phyloP scores from a whole-genome alignment of 495 filamentous ascomycete genomes.

The Penicillium bovifimosum region DNA sequence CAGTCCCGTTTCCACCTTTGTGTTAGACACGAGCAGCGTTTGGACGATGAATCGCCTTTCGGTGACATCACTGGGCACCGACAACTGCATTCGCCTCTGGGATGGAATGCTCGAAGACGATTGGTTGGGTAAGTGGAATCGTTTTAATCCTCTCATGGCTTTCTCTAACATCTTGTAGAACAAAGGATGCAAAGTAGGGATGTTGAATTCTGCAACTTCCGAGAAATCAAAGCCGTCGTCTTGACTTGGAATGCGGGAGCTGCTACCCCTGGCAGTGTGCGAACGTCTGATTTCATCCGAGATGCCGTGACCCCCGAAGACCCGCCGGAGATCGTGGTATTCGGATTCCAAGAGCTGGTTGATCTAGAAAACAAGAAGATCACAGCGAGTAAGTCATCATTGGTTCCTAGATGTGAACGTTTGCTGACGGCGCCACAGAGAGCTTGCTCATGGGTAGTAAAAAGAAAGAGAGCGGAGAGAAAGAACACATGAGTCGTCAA shows the following conservation, averaged over 20 bases:
- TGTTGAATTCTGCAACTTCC: conserved; percentile 74
- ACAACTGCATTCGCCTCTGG: conserved; percentile 82
- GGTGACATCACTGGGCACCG: conserved; percentile 82
- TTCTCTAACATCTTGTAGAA: conserved; percentile 47
- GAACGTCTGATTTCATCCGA: conserved; percentile 71
- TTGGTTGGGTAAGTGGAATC: conserved; percentile 62
- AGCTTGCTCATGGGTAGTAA: conserved; percentile 61
- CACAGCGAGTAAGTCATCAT: conserved; percentile 68
- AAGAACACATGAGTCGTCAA: conserved; percentile 94
- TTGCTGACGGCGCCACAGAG: conserved; percentile 41
- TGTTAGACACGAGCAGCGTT: conserved; percentile 73
- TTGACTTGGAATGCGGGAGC: conserved; percentile 98
- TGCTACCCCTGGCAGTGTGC: conserved; percentile 74
- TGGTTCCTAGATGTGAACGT: not conserved
- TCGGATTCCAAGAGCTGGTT: conserved; percentile 96
- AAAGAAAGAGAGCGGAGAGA: conserved; percentile 83
- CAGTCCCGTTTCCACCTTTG: conserved; percentile 68
- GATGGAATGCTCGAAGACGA: conserved; percentile 92
- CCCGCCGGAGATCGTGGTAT: conserved; percentile 84
- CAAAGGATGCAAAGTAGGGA: conserved; percentile 79
- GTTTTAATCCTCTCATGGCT: not conserved
- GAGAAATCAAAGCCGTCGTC: conserved; percentile 69
- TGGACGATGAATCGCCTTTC: conserved; percentile 83
- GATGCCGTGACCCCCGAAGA: conserved; percentile 64
- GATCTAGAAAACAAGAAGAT: conserved; percentile 95